phyloP scores from a whole-genome alignment of 495 filamentous ascomycete species.

The Aspergillus coremiiformis region DNA sequence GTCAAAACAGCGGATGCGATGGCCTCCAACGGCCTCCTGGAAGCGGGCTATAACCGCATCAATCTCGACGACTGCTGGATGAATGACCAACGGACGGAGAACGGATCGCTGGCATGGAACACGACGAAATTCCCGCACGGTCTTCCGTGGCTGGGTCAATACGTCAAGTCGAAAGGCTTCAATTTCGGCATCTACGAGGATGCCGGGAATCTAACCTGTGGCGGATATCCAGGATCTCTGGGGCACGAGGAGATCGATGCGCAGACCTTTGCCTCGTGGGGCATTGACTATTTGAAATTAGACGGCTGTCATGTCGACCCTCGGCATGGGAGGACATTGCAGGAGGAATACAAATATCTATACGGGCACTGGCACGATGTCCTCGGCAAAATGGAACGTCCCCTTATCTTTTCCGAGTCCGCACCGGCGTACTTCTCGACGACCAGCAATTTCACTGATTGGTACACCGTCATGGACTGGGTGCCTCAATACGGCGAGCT shows the following conservation, averaged over 20 bases:
- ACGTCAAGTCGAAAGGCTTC: slow-evolving; percentile 26
- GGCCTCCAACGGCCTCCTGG: slow-evolving; percentile 28
- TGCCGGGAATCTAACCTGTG: slow-evolving; percentile 34
- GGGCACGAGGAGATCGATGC: slow-evolving; percentile 31
- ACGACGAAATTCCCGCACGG: slow-evolving; percentile 30
- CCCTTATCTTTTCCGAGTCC: slow-evolving; percentile 37
- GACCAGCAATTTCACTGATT: slow-evolving; percentile 26
- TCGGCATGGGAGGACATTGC: slow-evolving; percentile 14
- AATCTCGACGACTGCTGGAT: slow-evolving; percentile 42
- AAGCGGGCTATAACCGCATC: slow-evolving; percentile 34
- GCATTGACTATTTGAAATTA: slow-evolving; percentile 38
- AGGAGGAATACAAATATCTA: slow-evolving; percentile 25
- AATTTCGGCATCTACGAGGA: slow-evolving; percentile 37
- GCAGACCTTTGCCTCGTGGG: slow-evolving; percentile 33
- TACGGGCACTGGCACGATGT: slow-evolving; percentile 32
- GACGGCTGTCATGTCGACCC: slow-evolving; percentile 35
- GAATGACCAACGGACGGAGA: slow-evolving; percentile 18
- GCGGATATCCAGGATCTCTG: slow-evolving; percentile 33
- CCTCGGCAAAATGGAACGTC: slow-evolving; percentile 24
- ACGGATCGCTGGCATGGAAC: slow-evolving; percentile 33
- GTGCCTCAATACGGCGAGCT: slow-evolving; percentile 31
- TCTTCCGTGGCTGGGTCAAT: slow-evolving; percentile 33
- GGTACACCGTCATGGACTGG: slow-evolving; percentile 37
- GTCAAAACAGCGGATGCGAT: slow-evolving; percentile 33
- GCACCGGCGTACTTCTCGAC: slow-evolving; percentile 35